Conservation (phyloP, 345 rosid species). For the Camelina hispida region DNA sequence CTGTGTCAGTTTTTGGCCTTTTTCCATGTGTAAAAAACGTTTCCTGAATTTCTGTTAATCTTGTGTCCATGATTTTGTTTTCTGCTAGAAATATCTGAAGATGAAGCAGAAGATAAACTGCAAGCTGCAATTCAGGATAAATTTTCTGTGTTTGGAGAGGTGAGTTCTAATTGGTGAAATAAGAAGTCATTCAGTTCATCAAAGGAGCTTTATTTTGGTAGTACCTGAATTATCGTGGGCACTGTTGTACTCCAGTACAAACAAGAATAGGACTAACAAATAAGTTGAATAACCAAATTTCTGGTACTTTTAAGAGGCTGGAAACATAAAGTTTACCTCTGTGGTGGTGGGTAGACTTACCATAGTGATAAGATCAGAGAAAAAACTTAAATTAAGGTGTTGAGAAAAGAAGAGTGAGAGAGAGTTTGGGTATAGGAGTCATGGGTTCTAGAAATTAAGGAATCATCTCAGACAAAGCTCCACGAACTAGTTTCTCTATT, state of each 20-base stretch:
- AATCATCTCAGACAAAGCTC: conserved; percentile 24
- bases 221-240: conserved; percentile 22
- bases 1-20: conserved; percentile 12
- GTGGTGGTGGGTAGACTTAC: conserved; percentile 24
- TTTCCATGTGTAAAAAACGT: neutral
- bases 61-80: conserved; percentile 30
- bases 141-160: conserved; percentile 97
- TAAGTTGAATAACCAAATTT: conserved; percentile 21
- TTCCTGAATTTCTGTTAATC: conserved; percentile 23
- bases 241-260: conserved; percentile 25
- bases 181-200: conserved; percentile 24
- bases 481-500: conserved; percentile 14
- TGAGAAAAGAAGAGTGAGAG: conserved; percentile 17
- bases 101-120: conserved; percentile 93
- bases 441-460: conserved; percentile 17
- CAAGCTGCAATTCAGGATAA: conserved; percentile 98
- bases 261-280: conserved; percentile 18
- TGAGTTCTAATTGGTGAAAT: conserved; percentile 48
- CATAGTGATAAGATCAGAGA: conserved; percentile 14
- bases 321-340: conserved; percentile 1
- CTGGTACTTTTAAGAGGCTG: conserved; percentile 18
- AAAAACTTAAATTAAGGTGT: conserved; percentile 5
- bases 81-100: conserved; percentile 90
- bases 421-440: conserved; percentile 15
- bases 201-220: conserved; percentile 29